Conservation (phyloP, 441 rosid species). For the Arabidopsis hybrid region DNA sequence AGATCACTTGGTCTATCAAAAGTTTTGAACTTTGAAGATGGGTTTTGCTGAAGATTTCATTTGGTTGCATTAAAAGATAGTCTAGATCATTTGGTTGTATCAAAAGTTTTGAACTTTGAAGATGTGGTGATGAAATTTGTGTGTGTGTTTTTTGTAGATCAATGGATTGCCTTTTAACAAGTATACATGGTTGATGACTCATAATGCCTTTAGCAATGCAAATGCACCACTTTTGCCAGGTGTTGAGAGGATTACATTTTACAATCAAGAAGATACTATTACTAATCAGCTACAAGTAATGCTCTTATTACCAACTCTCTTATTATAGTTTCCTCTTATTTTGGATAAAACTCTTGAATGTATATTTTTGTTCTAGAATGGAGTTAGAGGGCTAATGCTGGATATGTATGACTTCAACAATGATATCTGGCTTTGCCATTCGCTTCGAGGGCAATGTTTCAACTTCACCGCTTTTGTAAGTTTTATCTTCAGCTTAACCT, state of each 20-base stretch:
- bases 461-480: slow-evolving; percentile 97
- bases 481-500: slow-evolving; percentile 12
- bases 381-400: slow-evolving; percentile 94
- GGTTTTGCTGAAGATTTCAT: background rate
- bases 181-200: slow-evolving; percentile 94
- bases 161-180: slow-evolving; percentile 89
- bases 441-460: slow-evolving; percentile 88
- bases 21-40: slow-evolving; percentile 31
- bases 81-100: slow-evolving; percentile 5
- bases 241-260: slow-evolving; percentile 86
- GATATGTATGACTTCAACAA: slow-evolving; percentile 90
- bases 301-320: slow-evolving; percentile 26
- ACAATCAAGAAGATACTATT: slow-evolving; percentile 88
- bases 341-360: slow-evolving; percentile 1
- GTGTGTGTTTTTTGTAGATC: slow-evolving; percentile 47
- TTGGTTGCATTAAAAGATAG: slow-evolving; percentile 3
- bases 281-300: slow-evolving; percentile 85
- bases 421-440: slow-evolving; percentile 97
- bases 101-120: slow-evolving; percentile 30
- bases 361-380: slow-evolving; percentile 59
- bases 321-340: slow-evolving; percentile 8
- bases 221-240: slow-evolving; percentile 81
- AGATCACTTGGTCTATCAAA: slow-evolving; percentile 10
- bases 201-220: slow-evolving; percentile 88
- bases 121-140: slow-evolving; percentile 8